Base-by-base conservation (phyloP, 805 yeast species). In the Debaryomyces tyrocola region DNA sequence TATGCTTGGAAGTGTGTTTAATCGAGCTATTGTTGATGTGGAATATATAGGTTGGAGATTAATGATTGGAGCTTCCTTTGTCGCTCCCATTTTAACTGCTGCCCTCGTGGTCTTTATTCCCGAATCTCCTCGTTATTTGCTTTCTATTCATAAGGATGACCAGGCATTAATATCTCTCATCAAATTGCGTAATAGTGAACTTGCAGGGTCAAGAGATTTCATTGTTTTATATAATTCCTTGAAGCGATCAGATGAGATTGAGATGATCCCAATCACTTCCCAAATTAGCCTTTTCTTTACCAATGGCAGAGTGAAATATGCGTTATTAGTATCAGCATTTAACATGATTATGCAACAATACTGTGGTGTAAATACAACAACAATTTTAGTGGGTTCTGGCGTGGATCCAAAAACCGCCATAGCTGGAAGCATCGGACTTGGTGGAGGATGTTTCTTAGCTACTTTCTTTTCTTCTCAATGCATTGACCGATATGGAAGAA, bases 51-150 rank as follows among this genome's bases (percentile, higher is more conserved):
- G 38, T 18, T 54, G 58, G 58, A 41, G 58, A 33, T 47, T 31
- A 10, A 54, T 52, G 56, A 17, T 54, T n/a, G 58, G 58, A 3
- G 44, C 56, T 4, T 34, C 42, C 18, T 46, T 46, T 36, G 43
- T 43, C 3, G 33, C 42, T 9, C 53, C 58, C 14, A 12, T 54
- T 2, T 35, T 54, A 11, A 47, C 41, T 2, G 36, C 43, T 38
- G 47, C 45, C 3, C 28, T 56, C 18, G 53, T 58, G 3, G 54
- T 51, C 39, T 48, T 52, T 38, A 49, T 54, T 37, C 64, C 65
- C 3, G 64, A 60, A 41, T 58, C 63, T 4, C 64, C 66, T 2
- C 48, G 66, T 41, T 61, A 60, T 62, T 41, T 59, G 12, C 46
- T 60, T 45, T 41, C 51, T 3, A 41, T 51, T 44, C 45, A 49